phyloP scores from a whole-genome alignment of 768 basidiomycete genomes.

The Phaeolepiota aurea region DNA sequence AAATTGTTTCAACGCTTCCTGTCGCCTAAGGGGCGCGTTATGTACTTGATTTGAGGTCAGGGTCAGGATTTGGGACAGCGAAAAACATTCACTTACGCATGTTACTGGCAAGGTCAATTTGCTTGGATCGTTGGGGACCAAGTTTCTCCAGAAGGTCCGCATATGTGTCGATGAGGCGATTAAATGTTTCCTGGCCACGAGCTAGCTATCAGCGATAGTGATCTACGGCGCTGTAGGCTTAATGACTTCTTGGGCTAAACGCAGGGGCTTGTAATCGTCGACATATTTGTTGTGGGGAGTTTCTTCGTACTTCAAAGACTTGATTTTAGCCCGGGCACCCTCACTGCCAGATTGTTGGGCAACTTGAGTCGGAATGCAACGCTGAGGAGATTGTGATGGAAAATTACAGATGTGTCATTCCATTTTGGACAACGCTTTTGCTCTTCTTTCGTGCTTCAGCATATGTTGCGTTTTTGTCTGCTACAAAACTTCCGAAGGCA shows the following conservation, averaged over 20 bases:
- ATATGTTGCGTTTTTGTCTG: constrained; percentile 24
- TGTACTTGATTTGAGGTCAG: constrained; percentile 13
- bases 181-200: constrained; percentile 2
- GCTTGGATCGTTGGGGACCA: constrained; percentile 22
- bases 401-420: constrained; percentile 22
- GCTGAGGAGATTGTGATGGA: constrained; percentile 4
- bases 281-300: constrained; percentile 14
- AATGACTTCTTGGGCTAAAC: constrained; percentile 17
- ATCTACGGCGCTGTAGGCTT: background rate
- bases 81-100: constrained; percentile 32
- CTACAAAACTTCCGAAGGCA: constrained; percentile 16
- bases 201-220: background rate
- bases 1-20: constrained; percentile 18
- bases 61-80: background rate
- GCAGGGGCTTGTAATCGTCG: constrained; percentile 15
- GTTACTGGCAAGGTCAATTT: constrained; percentile 25
- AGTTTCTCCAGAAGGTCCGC: constrained; percentile 21
- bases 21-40: constrained; percentile 19
- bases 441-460: constrained; percentile 21
- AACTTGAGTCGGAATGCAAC: background rate
- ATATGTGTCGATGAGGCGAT: constrained; percentile 17
- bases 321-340: constrained; percentile 16
- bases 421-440: constrained; percentile 18
- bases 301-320: constrained; percentile 18
- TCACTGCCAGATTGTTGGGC: constrained; percentile 16